A percentile compares a stretch with the other conserved stretches of the same genome.
Conservation (phyloP, 345 rosid species). For the Aegle marmelos region DNA sequence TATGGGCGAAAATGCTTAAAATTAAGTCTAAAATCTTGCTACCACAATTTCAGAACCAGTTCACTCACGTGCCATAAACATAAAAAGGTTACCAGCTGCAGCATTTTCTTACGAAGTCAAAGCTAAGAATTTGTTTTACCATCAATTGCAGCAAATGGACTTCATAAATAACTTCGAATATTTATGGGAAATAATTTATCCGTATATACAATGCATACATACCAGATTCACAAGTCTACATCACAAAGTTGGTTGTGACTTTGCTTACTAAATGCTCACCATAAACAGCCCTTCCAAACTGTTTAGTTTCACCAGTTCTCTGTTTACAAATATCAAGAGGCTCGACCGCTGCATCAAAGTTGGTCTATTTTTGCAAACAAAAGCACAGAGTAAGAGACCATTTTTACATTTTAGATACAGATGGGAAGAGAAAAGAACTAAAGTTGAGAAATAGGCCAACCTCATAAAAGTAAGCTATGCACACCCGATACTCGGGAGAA, state of each 20-base stretch:
- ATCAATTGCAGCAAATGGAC: neutral
- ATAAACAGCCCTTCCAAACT: constrained; percentile 59
- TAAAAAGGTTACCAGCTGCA: neutral
- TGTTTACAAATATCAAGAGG: constrained; percentile 61
- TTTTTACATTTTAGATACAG: neutral
- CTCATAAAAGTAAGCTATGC: constrained; percentile 79
- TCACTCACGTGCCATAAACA: neutral
- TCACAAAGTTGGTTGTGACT: constrained; percentile 61
- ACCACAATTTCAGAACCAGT: neutral
- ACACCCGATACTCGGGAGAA: constrained; percentile 56
- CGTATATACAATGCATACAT: neutral
- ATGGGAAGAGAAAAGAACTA: neutral
- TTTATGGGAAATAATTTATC: neutral
- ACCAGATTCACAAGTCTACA: constrained; percentile 6
- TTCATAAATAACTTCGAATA: neutral
- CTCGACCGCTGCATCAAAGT: constrained; percentile 66
- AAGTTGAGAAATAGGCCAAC: constrained; percentile 27
- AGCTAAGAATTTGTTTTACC: neutral
- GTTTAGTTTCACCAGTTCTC: constrained; percentile 42
- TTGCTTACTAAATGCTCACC: constrained; percentile 85
- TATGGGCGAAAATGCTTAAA: no score
- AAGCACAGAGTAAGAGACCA: neutral
- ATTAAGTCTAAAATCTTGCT: neutral
- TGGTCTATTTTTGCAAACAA: constrained; percentile 43
- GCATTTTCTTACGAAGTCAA: neutral